Evolutionary conservation across 2,329 filamentous ascomycete genomes (phyloP), one percentile per base, ranked within the genome.

Genomic region (Pseudocercospora crystallina): DNA sequence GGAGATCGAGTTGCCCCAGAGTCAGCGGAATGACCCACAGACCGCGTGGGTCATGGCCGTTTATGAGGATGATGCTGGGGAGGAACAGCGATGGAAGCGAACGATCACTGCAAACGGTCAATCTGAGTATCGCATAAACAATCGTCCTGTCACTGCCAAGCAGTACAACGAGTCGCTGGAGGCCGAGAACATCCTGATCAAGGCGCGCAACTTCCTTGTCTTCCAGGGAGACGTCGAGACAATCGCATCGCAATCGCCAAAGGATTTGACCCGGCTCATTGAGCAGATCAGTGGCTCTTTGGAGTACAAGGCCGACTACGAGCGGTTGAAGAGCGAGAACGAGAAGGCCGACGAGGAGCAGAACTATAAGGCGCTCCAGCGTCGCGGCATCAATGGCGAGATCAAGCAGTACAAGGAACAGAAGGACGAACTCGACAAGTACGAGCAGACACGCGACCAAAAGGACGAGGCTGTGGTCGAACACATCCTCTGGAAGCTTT

Each of bases 31-130:
- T 58, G 92, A 99, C 63, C 94, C 94, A 0, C 94, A 91, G 69
- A 94, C 86, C 2, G 95, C 94, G 2, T 99, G 92, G 92, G 95
- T 99, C 11, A 97, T 96, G 90, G 94, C 94, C 29, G 92, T 99
- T 12, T 99, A 97, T 71, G 91, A 96, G 69, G 94, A 99, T 66
- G 94, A 99, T 68, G 90, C 90, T 2, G 92, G 90, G 40, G 89
- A 96, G 65, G 90, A 95, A 70, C 91, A 96, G 67, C 85, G 86
- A 61, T 99, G 94, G 94, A 96, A 96, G 74, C 89, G 94, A 55
- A 86, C 85, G 60, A 99, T 99, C 69, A 97, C 91, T 3, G 89
- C 81, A 61, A 80, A 85, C 56, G 94, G 94, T 40, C 84, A 85
- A 26, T 96, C 91, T 76, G 92, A 97, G 72, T 99, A 97, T 71